Percentiles rank a stretch among this genome's conserved stretches.
Conservation (phyloP, 176 grass and related monocot genomes). For the Eleusine indica region DNA sequence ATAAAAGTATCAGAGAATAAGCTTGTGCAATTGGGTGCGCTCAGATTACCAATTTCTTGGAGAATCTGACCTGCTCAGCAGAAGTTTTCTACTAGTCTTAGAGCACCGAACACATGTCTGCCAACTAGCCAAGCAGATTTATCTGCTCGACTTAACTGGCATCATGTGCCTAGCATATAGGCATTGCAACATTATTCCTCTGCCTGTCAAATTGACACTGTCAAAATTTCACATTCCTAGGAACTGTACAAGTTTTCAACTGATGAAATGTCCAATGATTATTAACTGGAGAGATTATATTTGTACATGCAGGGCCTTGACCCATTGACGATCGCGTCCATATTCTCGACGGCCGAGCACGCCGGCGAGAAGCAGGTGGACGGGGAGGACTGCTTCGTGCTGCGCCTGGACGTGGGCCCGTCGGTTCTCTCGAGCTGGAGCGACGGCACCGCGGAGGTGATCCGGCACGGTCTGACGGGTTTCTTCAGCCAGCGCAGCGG, state of each 20-base stretch:
- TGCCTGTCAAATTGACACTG: background rate
- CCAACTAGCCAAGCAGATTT: slow-evolving; percentile 43
- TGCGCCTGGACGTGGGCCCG: slow-evolving; percentile 70
- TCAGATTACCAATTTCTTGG: slow-evolving; percentile 22
- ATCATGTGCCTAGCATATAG: background rate
- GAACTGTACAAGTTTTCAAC: background rate
- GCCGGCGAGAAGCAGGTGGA: slow-evolving; percentile 89
- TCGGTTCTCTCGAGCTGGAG: slow-evolving; percentile 82
- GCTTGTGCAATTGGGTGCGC: background rate
- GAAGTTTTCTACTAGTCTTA: slow-evolving; percentile 24
- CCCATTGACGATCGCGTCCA: slow-evolving; percentile 75
- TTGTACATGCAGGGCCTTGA: slow-evolving; percentile 65
- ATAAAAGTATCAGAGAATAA: background rate
- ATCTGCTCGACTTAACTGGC: slow-evolving; percentile 6
- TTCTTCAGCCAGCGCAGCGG: slow-evolving; percentile 99
- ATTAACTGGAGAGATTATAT: background rate
- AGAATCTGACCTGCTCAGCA: slow-evolving; percentile 10
- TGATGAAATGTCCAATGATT: background rate
- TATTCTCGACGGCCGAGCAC: slow-evolving; percentile 83
- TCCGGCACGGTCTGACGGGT: slow-evolving; percentile 83
- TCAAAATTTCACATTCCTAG: slow-evolving; percentile 4
- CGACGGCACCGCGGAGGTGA: slow-evolving; percentile 89
- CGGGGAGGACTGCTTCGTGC: slow-evolving; percentile 90
- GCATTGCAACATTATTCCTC: background rate
- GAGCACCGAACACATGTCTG: slow-evolving; percentile 36